Percentiles rank a stretch among this genome's conserved stretches.
Evolutionary conservation across 2,329 filamentous ascomycete species (phyloP).

Genomic region (Bipolaris oryzae): DNA sequence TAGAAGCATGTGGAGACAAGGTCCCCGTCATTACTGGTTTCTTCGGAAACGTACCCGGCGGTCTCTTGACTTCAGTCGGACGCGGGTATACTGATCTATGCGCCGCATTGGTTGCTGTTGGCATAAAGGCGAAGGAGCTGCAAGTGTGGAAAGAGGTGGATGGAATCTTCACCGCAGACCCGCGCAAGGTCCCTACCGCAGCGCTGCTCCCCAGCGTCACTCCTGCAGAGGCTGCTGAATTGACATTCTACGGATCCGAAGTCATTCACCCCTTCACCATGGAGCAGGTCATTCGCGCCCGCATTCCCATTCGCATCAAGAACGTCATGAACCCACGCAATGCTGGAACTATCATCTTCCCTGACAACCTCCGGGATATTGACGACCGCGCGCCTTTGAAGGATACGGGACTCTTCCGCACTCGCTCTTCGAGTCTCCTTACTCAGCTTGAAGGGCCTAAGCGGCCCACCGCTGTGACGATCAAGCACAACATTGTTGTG

Average conservation of each 20-base stretch:
- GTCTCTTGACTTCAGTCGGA: conserved; percentile 88
- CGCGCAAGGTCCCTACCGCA: conserved; percentile 90
- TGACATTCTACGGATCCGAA: conserved; percentile 78
- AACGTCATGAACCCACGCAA: conserved; percentile 87
- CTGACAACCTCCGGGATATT: conserved; percentile 67
- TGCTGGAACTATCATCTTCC: conserved; percentile 80
- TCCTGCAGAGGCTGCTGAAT: conserved; percentile 90
- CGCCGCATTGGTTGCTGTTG: conserved; percentile 88
- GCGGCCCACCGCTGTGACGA: conserved; percentile 75
- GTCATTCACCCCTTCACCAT: conserved; percentile 99
- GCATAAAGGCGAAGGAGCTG: conserved; percentile 82
- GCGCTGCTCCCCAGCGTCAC: conserved; percentile 86
- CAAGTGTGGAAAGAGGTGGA: conserved; percentile 99
- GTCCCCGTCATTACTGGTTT: conserved; percentile 75
- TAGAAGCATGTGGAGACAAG: conserved; percentile 52
- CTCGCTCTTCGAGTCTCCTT: conserved; percentile 54
- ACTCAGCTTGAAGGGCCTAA: conserved; percentile 54
- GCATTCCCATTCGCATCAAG: conserved; percentile 87
- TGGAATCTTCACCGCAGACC: conserved; percentile 87
- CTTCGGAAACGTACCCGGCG: conserved; percentile 91
- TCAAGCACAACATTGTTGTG: conserved; percentile 95
- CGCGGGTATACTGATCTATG: conserved; percentile 97
- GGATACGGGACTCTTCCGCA: conserved; percentile 62
- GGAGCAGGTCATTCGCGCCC: conserved; percentile 82
- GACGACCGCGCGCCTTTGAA: conserved; percentile 62